Percentiles rank a stretch among this genome's conserved stretches.
These are phyloP conservation scores for Wickerhamomyces sp. DNA, from an alignment of 1,139 yeast species.

Conservation along the genomic window DNA sequence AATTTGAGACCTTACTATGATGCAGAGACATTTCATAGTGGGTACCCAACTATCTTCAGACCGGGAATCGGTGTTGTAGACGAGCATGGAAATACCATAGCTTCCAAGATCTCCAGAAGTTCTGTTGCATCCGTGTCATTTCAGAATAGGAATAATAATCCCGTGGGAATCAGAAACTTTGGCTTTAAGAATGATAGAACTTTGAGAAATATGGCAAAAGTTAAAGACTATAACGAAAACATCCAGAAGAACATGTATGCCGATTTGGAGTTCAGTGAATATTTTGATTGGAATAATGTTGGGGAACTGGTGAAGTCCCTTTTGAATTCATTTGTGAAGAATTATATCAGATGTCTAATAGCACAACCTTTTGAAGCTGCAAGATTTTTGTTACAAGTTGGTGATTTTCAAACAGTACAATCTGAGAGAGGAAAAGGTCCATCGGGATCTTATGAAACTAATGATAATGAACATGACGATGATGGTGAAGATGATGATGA, in stretches of 20 bases:
- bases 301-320: constrained; percentile 51
- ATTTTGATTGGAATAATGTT: constrained; percentile 55
- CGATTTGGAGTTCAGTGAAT: constrained; percentile 66
- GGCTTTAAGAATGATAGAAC: constrained; percentile 4
- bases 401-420: constrained; percentile 40
- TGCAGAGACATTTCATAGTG: constrained; percentile 64
- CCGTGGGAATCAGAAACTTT: constrained; percentile 9
- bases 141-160: constrained; percentile 1
- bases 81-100: constrained; percentile 31
- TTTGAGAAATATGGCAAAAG: constrained; percentile 18
- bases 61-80: constrained; percentile 56
- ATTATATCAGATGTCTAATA: constrained; percentile 61
- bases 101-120: constrained; percentile 29
- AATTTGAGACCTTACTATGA: constrained; percentile 66
- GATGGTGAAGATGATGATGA: constrained; percentile 38
- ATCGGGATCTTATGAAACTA: constrained; percentile 16
- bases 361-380: constrained; percentile 91
- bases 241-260: constrained; percentile 43
- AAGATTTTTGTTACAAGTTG: constrained; percentile 75
- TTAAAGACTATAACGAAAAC: constrained; percentile 21
- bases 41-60: constrained; percentile 55
- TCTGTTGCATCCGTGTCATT: constrained; percentile 9
- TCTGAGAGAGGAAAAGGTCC: constrained; percentile 4
- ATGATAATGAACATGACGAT: constrained; percentile 32
- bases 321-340: constrained; percentile 56